Evolutionary conservation across 2,329 filamentous ascomycete species (phyloP), one percentile per base, ranked within the genome.

Genomic region (Parasarocladium wereldwijsianum): DNA sequence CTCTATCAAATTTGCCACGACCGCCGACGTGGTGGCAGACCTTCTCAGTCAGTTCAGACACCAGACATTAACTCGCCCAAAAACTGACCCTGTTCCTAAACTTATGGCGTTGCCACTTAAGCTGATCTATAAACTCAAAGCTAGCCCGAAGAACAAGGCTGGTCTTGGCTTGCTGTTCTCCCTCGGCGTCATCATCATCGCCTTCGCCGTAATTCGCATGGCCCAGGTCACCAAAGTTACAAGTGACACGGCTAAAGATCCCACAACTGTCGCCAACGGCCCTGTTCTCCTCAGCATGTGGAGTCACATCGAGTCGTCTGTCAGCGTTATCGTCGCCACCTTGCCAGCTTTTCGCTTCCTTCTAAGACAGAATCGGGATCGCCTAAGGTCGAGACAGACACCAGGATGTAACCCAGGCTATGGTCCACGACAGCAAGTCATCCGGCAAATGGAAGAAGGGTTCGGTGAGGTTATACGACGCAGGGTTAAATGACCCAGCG

Each of bases 251-350:
- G 27, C 32, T 10, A 29, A 31, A 14, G 34, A 36, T n/a, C 34
- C 34, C 1, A 31, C 34, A 15, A 36, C 32, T 3, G 24, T 36
- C 11, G 34, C 34, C 16, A 36, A 36, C 13, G 34, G 32, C 10
- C 34, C 34, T 3, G 34, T 36, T 16, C 34, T 36, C 11, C 34
- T 34, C 12, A 34, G 32, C 32, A 36, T 36, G 34, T 36, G 32
- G 34, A 36, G 34, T 18, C 34, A 34, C 27, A 22, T 36, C 28
- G 34, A 36, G 32, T 34, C 34, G 23, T 31, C 32, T 5, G 32
- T 36, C 8, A 27, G 30, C 24, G 22, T 36, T 28, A 32, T 36
- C 18, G 34, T 36, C 16, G 34, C 34, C 15, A 36, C 34, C n/a
- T 24, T 36, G 3, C 34, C 34, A 8, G 34, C 34, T 6, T 36